Percentiles rank a stretch among this genome's conserved stretches.
These are phyloP conservation scores for Pneumocystis jirovecii DNA, from an alignment of 1,139 yeast genomes.

Conservation along the genomic window DNA sequence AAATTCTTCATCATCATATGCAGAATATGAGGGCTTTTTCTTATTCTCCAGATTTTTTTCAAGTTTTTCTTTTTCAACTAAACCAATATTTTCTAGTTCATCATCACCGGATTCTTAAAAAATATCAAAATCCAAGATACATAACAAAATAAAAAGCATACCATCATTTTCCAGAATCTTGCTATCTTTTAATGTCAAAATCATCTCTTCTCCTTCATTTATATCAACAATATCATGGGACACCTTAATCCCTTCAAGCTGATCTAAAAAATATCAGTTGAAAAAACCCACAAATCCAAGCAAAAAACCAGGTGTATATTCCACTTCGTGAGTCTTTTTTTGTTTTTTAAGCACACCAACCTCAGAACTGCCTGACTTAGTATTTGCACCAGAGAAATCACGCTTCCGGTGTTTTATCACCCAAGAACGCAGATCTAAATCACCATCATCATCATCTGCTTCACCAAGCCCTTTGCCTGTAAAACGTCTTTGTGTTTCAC, in stretches of 20 bases:
- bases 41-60: conserved; percentile 23
- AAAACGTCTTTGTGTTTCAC: conserved; percentile 17
- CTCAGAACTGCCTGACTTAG: background rate
- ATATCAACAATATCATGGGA: conserved; percentile 34
- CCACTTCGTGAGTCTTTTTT: conserved; percentile 13
- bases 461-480: conserved; percentile 22
- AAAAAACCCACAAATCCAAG: conserved; percentile 15
- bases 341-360: background rate
- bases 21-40: conserved; percentile 15
- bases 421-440: conserved; percentile 18
- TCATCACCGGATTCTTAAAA: conserved; percentile 22
- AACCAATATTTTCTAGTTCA: conserved; percentile 33
- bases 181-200: conserved; percentile 53
- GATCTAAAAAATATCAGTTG: conserved; percentile 17
- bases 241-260: conserved; percentile 29
- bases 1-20: conserved; percentile 15
- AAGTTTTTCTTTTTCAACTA: conserved; percentile 26
- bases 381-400: conserved; percentile 2
- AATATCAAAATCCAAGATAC: background rate
- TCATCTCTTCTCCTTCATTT: conserved; percentile 32
- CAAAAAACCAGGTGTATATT: conserved; percentile 13
- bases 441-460: conserved; percentile 17
- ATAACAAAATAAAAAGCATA: background rate
- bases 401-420: conserved; percentile 12
- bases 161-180: conserved; percentile 37